Conservation (phyloP, 2,329 filamentous ascomycete species). For the Pezicula neosporulosa region DNA sequence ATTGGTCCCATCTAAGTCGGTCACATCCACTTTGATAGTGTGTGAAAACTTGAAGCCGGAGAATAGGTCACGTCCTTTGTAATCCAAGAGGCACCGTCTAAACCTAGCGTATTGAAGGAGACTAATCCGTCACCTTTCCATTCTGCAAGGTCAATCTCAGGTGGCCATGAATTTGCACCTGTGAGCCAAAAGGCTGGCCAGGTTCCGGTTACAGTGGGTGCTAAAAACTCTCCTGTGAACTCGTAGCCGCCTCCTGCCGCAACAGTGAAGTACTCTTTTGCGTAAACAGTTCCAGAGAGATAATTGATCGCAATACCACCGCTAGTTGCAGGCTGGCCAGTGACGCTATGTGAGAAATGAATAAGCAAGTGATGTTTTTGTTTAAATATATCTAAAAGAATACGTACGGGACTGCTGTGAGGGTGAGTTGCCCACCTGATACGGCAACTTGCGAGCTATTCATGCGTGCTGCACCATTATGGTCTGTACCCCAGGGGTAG, state of each 20-base stretch:
- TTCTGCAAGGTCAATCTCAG: slow-evolving; percentile 57
- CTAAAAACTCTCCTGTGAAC: slow-evolving; percentile 36
- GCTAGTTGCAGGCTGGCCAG: slow-evolving; percentile 23
- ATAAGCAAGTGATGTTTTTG: not conserved
- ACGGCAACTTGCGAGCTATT: slow-evolving; percentile 40
- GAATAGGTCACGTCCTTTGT: slow-evolving; percentile 46
- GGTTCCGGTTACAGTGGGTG: slow-evolving; percentile 36
- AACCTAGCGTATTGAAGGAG: slow-evolving; percentile 53
- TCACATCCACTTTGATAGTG: slow-evolving; percentile 45
- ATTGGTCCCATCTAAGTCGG: slow-evolving; percentile 46
- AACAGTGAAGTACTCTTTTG: slow-evolving; percentile 38
- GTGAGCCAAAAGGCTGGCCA: slow-evolving; percentile 61
- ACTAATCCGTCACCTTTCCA: slow-evolving; percentile 55
- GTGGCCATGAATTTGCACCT: slow-evolving; percentile 51
- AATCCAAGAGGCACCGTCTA: slow-evolving; percentile 35
- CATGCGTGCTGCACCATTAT: slow-evolving; percentile 57
- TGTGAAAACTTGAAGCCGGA: slow-evolving; percentile 41
- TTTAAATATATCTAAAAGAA: not conserved
- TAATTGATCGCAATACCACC: slow-evolving; percentile 43
- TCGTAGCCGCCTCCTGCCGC: slow-evolving; percentile 33
- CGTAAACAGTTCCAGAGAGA: slow-evolving; percentile 38
- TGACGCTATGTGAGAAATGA: not conserved
- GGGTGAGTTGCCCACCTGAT: slow-evolving; percentile 6
- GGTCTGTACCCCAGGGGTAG: slow-evolving; percentile 55
- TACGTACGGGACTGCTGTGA: slow-evolving; percentile 11